These are phyloP conservation scores for Stereocaulon alpinum DNA, from an alignment of 495 filamentous ascomycete genomes.

Conservation along the genomic window DNA sequence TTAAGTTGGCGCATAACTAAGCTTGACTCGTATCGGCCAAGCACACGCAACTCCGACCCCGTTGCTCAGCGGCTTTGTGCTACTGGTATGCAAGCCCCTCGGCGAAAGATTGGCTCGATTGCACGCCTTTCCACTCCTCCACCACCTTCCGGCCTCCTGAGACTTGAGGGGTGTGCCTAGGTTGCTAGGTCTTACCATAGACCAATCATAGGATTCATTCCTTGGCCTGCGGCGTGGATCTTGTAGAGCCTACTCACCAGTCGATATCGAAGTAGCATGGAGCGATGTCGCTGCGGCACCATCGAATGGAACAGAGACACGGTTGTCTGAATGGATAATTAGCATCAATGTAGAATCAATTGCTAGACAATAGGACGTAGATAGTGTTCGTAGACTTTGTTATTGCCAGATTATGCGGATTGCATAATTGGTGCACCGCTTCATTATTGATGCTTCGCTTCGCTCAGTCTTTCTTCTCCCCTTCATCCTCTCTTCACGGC, in stretches of 20 bases:
- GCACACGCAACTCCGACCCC: conserved; percentile 1
- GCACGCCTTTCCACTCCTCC: conserved; percentile 19
- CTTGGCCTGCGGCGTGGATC: background rate
- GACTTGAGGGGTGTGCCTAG: conserved; percentile 6
- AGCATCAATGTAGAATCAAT: background rate
- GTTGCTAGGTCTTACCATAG: conserved; percentile 2
- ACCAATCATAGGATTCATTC: background rate
- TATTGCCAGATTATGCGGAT: conserved; percentile 15
- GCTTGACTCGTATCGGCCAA: conserved; percentile 18
- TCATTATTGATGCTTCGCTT: conserved; percentile 12
- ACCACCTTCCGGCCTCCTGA: conserved; percentile 19
- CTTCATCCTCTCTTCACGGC: conserved; percentile 7
- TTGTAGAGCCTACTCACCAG: conserved; percentile 5
- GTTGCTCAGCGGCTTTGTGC: conserved; percentile 19
- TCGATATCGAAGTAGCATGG: background rate
- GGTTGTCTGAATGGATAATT: background rate
- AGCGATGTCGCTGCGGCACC: conserved; percentile 8
- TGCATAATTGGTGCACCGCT: conserved; percentile 13
- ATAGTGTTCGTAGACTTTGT: background rate
- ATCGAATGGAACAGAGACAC: background rate
- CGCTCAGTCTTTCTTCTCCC: conserved; percentile 10
- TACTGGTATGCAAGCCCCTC: conserved; percentile 21
- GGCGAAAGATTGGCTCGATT: conserved; percentile 20
- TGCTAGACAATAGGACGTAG: background rate
- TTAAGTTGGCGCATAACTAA: conserved; percentile 13